These are phyloP conservation scores for Prunus fruticosa DNA, from an alignment of 306 rosid genomes.

Conservation along the genomic window DNA sequence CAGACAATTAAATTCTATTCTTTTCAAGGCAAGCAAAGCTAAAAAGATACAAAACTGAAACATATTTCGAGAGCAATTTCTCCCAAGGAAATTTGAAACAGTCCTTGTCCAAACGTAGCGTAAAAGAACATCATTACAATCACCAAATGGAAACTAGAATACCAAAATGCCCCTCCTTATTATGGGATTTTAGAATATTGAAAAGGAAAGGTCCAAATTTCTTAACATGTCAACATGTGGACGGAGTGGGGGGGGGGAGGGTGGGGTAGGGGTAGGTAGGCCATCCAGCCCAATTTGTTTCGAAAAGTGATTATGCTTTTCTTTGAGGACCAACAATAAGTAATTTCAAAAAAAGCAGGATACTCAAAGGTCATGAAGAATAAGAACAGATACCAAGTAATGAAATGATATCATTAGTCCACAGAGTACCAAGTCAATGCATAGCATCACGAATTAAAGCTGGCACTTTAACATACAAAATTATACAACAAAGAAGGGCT, in stretches of 20 bases:
- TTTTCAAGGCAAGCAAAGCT: not conserved
- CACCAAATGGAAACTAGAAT: not conserved
- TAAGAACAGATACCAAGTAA: not conserved
- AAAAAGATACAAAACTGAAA: not conserved
- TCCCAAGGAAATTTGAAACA: not conserved
- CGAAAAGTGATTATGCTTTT: not conserved
- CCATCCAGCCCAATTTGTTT: not conserved
- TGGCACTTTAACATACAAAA: not conserved
- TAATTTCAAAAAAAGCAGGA: not conserved
- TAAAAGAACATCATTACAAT: too few species aligned
- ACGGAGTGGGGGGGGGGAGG: too few species aligned
- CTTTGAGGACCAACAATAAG: not conserved
- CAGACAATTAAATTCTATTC: too few species aligned
- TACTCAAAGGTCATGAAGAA: not conserved
- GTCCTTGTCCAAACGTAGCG: not conserved
- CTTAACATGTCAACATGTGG: not conserved
- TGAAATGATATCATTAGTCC: not conserved
- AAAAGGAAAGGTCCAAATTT: not conserved
- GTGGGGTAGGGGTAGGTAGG: not conserved
- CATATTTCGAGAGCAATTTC: not conserved
- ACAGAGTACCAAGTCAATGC: not conserved
- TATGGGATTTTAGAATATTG: too few species aligned
- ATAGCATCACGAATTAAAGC: not conserved
- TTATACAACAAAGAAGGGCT: too few species aligned
- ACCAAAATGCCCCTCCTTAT: too few species aligned